phyloP scores from a whole-genome alignment of 1,284 basidiomycete species.

The Hemileia vastatrix region DNA sequence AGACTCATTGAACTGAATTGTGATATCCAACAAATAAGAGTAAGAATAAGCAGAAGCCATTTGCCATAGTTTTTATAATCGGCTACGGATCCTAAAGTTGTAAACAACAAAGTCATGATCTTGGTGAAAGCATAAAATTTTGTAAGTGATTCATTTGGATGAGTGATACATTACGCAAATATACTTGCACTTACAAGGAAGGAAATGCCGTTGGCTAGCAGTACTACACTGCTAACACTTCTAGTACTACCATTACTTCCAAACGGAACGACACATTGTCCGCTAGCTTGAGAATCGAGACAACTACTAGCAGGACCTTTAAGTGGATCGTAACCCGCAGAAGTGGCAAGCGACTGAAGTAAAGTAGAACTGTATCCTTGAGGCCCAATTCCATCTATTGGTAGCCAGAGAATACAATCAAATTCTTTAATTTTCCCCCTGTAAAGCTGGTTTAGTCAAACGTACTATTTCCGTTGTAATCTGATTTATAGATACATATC shows the following conservation, averaged over 20 bases:
- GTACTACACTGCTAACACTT: constrained; percentile 14
- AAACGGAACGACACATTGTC: constrained; percentile 12
- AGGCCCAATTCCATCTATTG: constrained; percentile 18
- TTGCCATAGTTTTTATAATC: constrained; percentile 16
- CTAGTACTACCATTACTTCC: background rate
- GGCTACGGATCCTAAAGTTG: constrained; percentile 13
- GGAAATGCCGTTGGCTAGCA: constrained; percentile 21
- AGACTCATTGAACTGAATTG: constrained; percentile 10
- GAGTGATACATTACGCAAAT: background rate
- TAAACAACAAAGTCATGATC: constrained; percentile 23
- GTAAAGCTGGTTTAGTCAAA: background rate
- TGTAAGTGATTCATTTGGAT: background rate
- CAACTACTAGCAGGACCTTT: constrained; percentile 10
- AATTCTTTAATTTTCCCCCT: background rate
- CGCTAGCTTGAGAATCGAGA: background rate
- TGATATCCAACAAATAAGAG: constrained; percentile 17
- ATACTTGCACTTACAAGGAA: constrained; percentile 1
- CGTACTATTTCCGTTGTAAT: constrained; percentile 24
- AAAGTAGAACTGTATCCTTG: constrained; percentile 18
- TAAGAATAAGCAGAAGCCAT: constrained; percentile 16
- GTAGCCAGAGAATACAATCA: background rate
- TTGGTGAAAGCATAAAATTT: background rate
- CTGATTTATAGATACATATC: background rate
- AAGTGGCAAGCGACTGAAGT: constrained; percentile 11
- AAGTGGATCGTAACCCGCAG: constrained; percentile 20